Conservation (phyloP, 1,284 basidiomycete genomes). For the Afroboletus lepidellus region DNA sequence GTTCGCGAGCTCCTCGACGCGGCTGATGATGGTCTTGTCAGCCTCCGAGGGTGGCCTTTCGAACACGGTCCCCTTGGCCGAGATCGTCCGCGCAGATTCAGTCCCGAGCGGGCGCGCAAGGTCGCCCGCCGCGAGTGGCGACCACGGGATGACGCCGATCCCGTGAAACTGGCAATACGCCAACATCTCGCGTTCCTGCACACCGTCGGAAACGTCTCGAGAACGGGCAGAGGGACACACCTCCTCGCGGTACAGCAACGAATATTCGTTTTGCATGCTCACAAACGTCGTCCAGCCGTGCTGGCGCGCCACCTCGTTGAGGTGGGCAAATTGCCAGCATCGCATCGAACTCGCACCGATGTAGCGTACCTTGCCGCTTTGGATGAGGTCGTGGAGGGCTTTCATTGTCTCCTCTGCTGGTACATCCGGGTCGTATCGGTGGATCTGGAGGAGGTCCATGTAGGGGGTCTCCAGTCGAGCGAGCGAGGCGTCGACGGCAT, state of each 20-base stretch:
- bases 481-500: conserved; percentile 44
- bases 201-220: too few species aligned
- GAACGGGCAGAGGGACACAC: conserved; percentile 7
- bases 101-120: conserved; percentile 40
- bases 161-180: conserved; percentile 46
- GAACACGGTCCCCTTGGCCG: conserved; percentile 31
- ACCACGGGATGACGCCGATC: conserved; percentile 45
- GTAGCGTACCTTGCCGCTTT: conserved; percentile 44
- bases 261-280: conserved; percentile 43
- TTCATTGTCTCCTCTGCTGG: conserved; percentile 46
- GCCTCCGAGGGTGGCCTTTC: conserved; percentile 29
- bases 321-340: conserved; percentile 42
- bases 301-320: conserved; percentile 39
- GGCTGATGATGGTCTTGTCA: conserved; percentile 38
- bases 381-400: conserved; percentile 44
- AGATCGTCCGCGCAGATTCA: conserved; percentile 24
- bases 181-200: conserved; percentile 47
- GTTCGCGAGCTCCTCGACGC: conserved; percentile 40
- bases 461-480: conserved; percentile 43
- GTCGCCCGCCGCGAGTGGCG: conserved; percentile 38
- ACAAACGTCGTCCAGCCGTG: conserved; percentile 41
- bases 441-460: conserved; percentile 48
- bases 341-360: conserved; percentile 46
- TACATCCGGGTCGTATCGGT: conserved; percentile 38
- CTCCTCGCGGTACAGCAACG: conserved; percentile 43